These are phyloP conservation scores for Solanum piurae DNA, from an alignment of 257 asterid species.

Conservation along the genomic window DNA sequence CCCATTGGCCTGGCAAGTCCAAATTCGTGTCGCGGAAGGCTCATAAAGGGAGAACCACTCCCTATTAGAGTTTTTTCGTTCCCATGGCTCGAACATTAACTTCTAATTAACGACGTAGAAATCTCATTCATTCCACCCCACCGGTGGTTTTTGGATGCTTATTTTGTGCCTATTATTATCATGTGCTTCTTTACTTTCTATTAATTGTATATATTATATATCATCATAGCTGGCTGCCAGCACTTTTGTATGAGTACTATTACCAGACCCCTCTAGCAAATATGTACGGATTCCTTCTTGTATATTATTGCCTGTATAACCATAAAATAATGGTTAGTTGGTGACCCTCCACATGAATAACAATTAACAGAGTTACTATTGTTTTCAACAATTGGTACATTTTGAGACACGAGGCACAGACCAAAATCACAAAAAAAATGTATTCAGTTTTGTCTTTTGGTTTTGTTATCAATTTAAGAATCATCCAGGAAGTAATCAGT, in stretches of 20 bases:
- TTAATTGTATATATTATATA: not conserved
- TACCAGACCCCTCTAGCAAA: not conserved
- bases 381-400: not conserved
- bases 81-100: not conserved
- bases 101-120: too few species aligned
- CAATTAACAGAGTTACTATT: not conserved
- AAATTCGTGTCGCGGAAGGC: not conserved
- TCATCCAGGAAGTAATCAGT: not conserved
- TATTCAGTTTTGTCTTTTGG: not conserved
- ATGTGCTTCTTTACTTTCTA: not conserved
- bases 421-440: not conserved
- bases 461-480: not conserved
- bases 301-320: not conserved
- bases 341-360: not conserved
- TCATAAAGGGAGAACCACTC: not conserved
- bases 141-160: not conserved
- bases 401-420: not conserved
- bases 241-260: not conserved
- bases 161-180: not conserved
- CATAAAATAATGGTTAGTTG: not conserved
- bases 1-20: not conserved
- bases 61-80: not conserved
- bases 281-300: not conserved
- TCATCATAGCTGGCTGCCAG: not conserved
- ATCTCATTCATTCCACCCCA: not conserved